Evolutionary conservation across 2,329 filamentous ascomycete genomes (phyloP).

Genomic region (Cladobotryum protrusum): DNA sequence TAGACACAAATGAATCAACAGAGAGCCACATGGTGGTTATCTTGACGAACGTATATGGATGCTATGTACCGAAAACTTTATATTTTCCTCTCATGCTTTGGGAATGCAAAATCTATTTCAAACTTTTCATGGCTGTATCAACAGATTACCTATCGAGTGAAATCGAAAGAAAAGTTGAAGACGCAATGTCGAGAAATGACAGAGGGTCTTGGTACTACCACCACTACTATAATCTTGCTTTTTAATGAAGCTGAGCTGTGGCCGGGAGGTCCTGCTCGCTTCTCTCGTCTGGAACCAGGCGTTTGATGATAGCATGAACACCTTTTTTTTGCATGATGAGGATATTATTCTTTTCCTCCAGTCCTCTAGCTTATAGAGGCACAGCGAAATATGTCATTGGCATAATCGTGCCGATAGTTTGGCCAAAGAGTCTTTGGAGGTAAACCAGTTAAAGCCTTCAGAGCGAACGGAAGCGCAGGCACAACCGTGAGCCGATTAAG

Average conservation of each 20-base stretch:
- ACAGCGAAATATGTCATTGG: too few species aligned
- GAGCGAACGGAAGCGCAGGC: background rate
- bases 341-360: conserved; percentile 2
- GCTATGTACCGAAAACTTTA: conserved; percentile 30
- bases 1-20: conserved; percentile 7
- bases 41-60: conserved; percentile 32
- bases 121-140: conserved; percentile 7
- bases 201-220: background rate
- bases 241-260: background rate
- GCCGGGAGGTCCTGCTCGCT: background rate
- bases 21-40: conserved; percentile 13
- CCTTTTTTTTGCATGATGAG: conserved; percentile 27
- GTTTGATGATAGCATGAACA: conserved; percentile 29
- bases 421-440: too few species aligned
- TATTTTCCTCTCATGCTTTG: conserved; percentile 4
- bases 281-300: conserved; percentile 1
- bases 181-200: background rate
- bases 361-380: too few species aligned
- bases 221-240: background rate
- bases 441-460: background rate
- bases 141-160: conserved; percentile 1
- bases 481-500: background rate
- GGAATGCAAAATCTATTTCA: conserved; percentile 9
- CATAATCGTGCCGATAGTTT: background rate
- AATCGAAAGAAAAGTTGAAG: background rate